These are phyloP conservation scores for Thermomyces lanuginosus DNA, from an alignment of 2,329 filamentous ascomycete species.

Conservation along the genomic window DNA sequence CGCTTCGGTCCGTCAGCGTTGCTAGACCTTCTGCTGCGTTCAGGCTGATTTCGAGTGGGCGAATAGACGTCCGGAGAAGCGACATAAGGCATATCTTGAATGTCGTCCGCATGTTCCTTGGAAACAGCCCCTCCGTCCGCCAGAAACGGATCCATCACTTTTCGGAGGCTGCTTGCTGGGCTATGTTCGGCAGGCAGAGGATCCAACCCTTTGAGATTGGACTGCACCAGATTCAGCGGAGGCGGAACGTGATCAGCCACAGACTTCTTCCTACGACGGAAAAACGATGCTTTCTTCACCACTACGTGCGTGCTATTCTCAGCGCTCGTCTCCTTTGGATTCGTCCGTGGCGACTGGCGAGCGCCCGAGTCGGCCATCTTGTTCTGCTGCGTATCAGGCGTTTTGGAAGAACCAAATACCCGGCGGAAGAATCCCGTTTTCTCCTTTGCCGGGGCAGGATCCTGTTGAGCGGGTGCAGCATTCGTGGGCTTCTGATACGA, in stretches of 20 bases:
- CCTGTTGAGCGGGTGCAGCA: slow-evolving; percentile 21
- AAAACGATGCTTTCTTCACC: slow-evolving; percentile 91
- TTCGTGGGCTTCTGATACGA: slow-evolving; percentile 33
- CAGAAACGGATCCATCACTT: slow-evolving; percentile 78
- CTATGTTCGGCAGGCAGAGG: slow-evolving; percentile 31
- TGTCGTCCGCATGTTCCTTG: slow-evolving; percentile 11
- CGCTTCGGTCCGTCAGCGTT: slow-evolving; percentile 10
- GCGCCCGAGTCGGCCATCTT: slow-evolving; percentile 3
- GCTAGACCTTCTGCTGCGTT: too few species aligned
- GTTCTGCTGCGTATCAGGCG: slow-evolving; percentile 6
- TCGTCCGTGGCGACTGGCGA: slow-evolving; percentile 9
- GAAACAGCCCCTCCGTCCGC: slow-evolving; percentile 13
- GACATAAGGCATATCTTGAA: not conserved
- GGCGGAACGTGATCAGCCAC: slow-evolving; percentile 50
- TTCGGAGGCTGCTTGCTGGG: slow-evolving; percentile 63
- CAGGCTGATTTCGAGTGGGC: too few species aligned
- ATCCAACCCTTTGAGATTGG: slow-evolving; percentile 22
- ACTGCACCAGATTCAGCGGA: slow-evolving; percentile 34
- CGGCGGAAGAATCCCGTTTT: slow-evolving; percentile 81
- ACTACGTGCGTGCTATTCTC: slow-evolving; percentile 39
- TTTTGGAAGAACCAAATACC: slow-evolving; percentile 66
- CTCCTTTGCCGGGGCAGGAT: slow-evolving; percentile 40
- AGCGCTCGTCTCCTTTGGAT: slow-evolving; percentile 13
- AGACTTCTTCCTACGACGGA: slow-evolving; percentile 84
- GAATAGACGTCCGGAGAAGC: too few species aligned